Evolutionary conservation across 83 land plant species (phyloP).

Genomic region (Picea mariana): DNA sequence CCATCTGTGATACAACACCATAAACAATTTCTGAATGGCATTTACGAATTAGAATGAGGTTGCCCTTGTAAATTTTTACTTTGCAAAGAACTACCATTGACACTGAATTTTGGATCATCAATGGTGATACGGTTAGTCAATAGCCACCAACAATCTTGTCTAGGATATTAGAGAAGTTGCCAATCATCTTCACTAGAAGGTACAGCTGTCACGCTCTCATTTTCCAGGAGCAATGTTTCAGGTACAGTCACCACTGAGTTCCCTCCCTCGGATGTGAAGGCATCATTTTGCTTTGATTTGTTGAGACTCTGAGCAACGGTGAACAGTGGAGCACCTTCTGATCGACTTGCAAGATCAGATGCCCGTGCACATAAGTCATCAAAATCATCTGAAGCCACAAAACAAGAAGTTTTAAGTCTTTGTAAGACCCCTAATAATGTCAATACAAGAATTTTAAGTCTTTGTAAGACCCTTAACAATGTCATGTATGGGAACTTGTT

Average conservation of each 20-base stretch:
- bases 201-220: slow-evolving; percentile 1
- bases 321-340: slow-evolving; percentile 93
- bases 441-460: too few relatives aligned
- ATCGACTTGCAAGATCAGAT: slow-evolving; percentile 64
- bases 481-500: too few relatives aligned
- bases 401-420: too few relatives aligned
- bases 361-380: slow-evolving; percentile 84
- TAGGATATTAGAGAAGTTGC: not conserved
- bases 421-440: too few relatives aligned
- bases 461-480: too few relatives aligned
- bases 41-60: too few relatives aligned
- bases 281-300: slow-evolving; percentile 18
- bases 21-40: too few relatives aligned
- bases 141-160: not conserved
- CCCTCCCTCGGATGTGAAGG: not conserved
- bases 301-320: slow-evolving; percentile 58
- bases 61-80: too few relatives aligned
- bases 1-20: too few relatives aligned
- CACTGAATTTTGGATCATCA: too few relatives aligned
- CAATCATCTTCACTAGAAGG: slow-evolving; percentile 29
- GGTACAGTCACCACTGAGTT: slow-evolving; percentile 11
- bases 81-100: too few relatives aligned
- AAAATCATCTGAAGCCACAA: slow-evolving; percentile 71
- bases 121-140: too few relatives aligned
- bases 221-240: not conserved